Conservation (phyloP, 2,329 filamentous ascomycete genomes). For the Calonectria crousiana region DNA sequence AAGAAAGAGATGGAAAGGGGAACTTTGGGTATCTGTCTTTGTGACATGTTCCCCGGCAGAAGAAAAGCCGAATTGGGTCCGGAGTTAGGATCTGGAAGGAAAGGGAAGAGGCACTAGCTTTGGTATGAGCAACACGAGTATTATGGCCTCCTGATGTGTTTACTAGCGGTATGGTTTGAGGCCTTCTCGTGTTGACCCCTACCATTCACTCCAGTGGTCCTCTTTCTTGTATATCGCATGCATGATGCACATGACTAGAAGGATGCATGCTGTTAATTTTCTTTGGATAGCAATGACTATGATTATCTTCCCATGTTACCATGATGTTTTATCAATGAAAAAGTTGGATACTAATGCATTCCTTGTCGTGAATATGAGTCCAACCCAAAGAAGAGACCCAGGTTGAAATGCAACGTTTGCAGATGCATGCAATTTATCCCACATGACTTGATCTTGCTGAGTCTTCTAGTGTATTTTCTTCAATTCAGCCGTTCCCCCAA, state of each 20-base stretch:
- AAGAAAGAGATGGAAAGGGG: slow-evolving; percentile 33
- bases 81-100: slow-evolving; percentile 11
- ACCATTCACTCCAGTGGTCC: not conserved
- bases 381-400: not conserved
- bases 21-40: not conserved
- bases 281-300: slow-evolving; percentile 38
- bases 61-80: not conserved
- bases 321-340: not conserved
- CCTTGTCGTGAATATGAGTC: not conserved
- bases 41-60: not conserved
- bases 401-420: not conserved
- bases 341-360: not conserved
- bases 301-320: slow-evolving; percentile 28
- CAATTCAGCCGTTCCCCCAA: not conserved
- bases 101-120: not conserved
- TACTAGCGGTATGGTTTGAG: slow-evolving; percentile 29
- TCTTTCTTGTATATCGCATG: slow-evolving; percentile 35
- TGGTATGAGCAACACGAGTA: not conserved
- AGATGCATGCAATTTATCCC: not conserved
- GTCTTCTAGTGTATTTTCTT: not conserved
- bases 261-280: slow-evolving; percentile 21
- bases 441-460: not conserved
- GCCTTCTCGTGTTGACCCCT: not conserved
- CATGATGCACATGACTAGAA: slow-evolving; percentile 33
- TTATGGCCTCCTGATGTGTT: slow-evolving; percentile 16